Evolutionary conservation across 2,329 filamentous ascomycete species (phyloP), one percentile per base, ranked within the genome.

Genomic region (Cercospora zeae-maydis): DNA sequence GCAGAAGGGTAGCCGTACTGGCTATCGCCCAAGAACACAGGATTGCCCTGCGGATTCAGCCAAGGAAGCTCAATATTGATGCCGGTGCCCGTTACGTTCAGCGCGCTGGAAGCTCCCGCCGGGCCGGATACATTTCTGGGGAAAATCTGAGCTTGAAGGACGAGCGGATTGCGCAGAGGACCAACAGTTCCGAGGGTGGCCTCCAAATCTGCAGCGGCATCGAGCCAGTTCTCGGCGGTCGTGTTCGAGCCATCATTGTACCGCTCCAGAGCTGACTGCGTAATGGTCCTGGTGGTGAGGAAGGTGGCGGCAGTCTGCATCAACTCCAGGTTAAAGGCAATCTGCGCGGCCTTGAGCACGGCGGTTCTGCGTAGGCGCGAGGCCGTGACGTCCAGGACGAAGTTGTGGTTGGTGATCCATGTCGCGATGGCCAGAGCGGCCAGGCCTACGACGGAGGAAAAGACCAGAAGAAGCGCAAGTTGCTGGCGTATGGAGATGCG

Each of bases 401-500:
- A 87, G 63, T 80, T 78, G 71, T 86, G 83, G 68, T 85, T 88
- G 59, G 85, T 86, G 65, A 81, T 73, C 80, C 80, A 82, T 73
- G 88, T 91, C 69, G 92, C 91, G 66, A 96, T 85, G n/a, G 91
- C 86, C 64, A 96, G 83, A 62, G 96, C 86, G 61, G 88, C 86
- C 66, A 96, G 83, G 58, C 89, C 88, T 61, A 90, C 79, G 62
- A 95, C 83, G 55, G 91, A 88, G 64, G 89, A 86, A 63, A 91
- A 73, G 66, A 95, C 81, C 72, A 96, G 91, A 67, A 96, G 83
- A 75, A 88, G 82, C 69, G 87, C 91, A 70, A 97, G 83, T 84
- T 97, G 93, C 79, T 93, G 88, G 70, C 92, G 86, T 72, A 96
- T 96, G 63, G 90, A 88, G 76, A 96, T 86, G 77, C 92, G 87